Evolutionary conservation across 306 rosid genomes (phyloP).

Genomic region (Vachellia collinsii): DNA sequence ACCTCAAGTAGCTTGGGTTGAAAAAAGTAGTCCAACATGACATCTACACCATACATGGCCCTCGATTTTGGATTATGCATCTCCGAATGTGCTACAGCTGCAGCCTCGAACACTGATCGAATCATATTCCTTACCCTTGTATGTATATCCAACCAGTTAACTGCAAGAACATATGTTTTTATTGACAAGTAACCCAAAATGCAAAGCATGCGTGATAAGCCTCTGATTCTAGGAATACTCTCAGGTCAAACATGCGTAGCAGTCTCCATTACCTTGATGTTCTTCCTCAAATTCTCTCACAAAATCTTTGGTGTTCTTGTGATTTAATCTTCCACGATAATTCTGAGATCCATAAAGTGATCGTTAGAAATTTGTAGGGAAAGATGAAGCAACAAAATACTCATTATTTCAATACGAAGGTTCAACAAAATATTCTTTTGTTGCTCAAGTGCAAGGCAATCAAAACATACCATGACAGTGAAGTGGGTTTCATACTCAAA

Average conservation of each 20-base stretch:
- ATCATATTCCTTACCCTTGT: slow-evolving; percentile 68
- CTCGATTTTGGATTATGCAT: slow-evolving; percentile 81
- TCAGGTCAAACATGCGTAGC: slow-evolving; percentile 13
- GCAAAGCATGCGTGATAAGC: slow-evolving; percentile 3
- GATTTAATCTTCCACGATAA: slow-evolving; percentile 79
- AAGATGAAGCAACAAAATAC: slow-evolving; percentile 29
- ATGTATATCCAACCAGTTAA: slow-evolving; percentile 86
- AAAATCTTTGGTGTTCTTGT: slow-evolving; percentile 70
- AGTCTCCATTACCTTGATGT: slow-evolving; percentile 67
- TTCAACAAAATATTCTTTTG: slow-evolving; percentile 24
- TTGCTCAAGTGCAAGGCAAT: slow-evolving; percentile 20
- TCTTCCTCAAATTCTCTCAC: slow-evolving; percentile 91
- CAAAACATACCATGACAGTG: slow-evolving; percentile 86
- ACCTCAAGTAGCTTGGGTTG: slow-evolving; percentile 93
- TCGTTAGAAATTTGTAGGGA: slow-evolving; percentile 28
- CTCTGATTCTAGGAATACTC: slow-evolving; percentile 5
- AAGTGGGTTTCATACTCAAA: slow-evolving; percentile 98
- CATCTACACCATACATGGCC: slow-evolving; percentile 93
- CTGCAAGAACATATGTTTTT: slow-evolving; percentile 43
- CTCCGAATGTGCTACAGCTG: slow-evolving; percentile 81
- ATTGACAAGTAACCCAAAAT: slow-evolving; percentile 8
- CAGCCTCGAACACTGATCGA: slow-evolving; percentile 84
- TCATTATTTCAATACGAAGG: slow-evolving; percentile 18
- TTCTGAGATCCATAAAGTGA: slow-evolving; percentile 55
- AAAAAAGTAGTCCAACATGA: slow-evolving; percentile 81